Evolutionary conservation across 208 protist species (phyloP), one percentile per base, ranked within the genome.

Genomic region (Blechomonas ayalai): DNA sequence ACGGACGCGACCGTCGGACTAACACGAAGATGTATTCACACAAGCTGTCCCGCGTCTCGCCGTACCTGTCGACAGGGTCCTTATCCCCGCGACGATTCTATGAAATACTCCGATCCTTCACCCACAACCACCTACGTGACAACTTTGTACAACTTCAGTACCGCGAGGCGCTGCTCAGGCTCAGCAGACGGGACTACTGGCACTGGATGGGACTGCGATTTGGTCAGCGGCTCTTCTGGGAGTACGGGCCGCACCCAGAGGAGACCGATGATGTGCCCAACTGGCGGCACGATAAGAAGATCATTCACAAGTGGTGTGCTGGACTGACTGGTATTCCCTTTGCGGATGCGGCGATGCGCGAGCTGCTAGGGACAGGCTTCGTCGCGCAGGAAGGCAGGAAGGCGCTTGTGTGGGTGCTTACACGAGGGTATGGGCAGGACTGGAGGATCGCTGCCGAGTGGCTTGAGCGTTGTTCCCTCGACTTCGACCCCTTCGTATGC

Each of bases 401-500:
- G 56, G 82, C 80, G 28, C 64, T 92, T 31, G 65, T 67, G 45
- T 95, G 87, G 83, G 61, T 92, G 28, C 73, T 95, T 20, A 55
- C 73, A 31, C 73, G 74, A 18, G 87, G 87, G 26, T 85, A 85
- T 51, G 74, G 73, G 8, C 87, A 95, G 56, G 87, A 95, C 62
- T 95, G 87, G 83, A 69, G 87, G 7, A 46, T 92, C 41, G 87
- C 61, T 4, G 87, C 87, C 10, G 82, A 95, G 73, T 95, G 87
- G 87, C 52, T 95, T 38, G 82, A 87, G 68, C 82, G 87, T 6
- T 87, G 76, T 57, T 89, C 76, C 13, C 53, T 95, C 18, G 87
- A 95, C 52, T 95, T 76, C 58, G 87, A 95, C 52, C 80, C 87
- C 12, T 89, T 90, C 44, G 58, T 92, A 1, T 95, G 87, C 63